These are phyloP conservation scores for Scheffersomyces spartinae DNA, from an alignment of 805 yeast species.

Conservation along the genomic window DNA sequence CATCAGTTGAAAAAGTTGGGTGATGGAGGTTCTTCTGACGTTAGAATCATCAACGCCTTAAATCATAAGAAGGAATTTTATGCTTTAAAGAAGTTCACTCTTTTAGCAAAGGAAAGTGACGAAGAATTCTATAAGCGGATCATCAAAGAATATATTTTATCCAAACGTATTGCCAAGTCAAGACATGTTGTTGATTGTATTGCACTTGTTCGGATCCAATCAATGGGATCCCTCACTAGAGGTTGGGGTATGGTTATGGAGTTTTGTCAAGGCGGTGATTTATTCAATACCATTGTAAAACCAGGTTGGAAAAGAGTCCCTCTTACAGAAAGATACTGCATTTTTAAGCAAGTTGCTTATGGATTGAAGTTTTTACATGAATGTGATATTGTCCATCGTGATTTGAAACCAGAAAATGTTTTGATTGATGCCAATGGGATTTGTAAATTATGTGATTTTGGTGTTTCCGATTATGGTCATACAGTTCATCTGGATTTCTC, in stretches of 20 bases:
- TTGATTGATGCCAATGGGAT: conserved; percentile 48
- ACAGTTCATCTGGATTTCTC: conserved; percentile 37
- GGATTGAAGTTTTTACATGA: conserved; percentile 57
- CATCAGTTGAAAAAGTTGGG: conserved; percentile 50
- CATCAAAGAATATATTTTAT: conserved; percentile 50
- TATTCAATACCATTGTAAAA: conserved; percentile 41
- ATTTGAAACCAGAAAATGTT: conserved; percentile 66
- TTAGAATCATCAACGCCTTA: conserved; percentile 30
- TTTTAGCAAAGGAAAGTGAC: conserved; percentile 51
- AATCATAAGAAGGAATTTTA: conserved; percentile 33
- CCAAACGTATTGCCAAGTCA: conserved; percentile 40
- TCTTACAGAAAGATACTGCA: conserved; percentile 44
- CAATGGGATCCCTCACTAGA: conserved; percentile 40
- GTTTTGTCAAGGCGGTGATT: conserved; percentile 49
- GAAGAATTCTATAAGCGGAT: conserved; percentile 57
- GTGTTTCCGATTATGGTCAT: conserved; percentile 60
- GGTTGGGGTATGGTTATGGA: conserved; percentile 75
- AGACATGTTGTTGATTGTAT: conserved; percentile 50
- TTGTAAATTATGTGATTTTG: conserved; percentile 65
- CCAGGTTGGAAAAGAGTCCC: conserved; percentile 49
- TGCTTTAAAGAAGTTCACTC: conserved; percentile 56
- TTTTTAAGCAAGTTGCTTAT: conserved; percentile 55
- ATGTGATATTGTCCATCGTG: conserved; percentile 58
- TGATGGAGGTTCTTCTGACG: conserved; percentile 63
- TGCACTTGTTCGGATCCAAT: conserved; percentile 45